Base-by-base conservation (phyloP, 768 basidiomycete genomes). In the Lactarius deliciosus region DNA sequence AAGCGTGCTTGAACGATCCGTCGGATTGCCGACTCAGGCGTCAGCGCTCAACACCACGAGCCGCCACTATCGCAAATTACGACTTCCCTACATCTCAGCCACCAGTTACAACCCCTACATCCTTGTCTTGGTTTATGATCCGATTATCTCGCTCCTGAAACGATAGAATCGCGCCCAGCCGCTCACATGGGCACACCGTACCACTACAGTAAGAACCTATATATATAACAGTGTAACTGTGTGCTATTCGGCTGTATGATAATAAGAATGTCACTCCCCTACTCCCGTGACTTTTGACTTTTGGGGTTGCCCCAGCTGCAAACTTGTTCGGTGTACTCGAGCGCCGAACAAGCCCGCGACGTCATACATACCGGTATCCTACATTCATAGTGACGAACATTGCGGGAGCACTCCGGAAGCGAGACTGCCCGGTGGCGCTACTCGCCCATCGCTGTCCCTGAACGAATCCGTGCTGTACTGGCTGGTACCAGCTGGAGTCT, bases 41-140 rank as follows among this genome's bases (percentile, higher is more conserved):
- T 11, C 47, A 50, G 11, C 43, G 18, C 43, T 40, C 38, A 40
- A 40, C 43, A 43, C 45, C 22, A 32, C 22, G 16, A 30, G 4
- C 61, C 61, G 61, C 47, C 30, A 11, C n/a, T 32, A 54, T 66
- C 68, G 68, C 68, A 58, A 20, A 69, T 68, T 67, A 68, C 32
- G 50, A 25, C 50, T 25, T 15, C 50, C 50, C 50, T 53, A 53
- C 50, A 50, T 16, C 16, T 41, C 41, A 41, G 41, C 41, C 41
- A 41, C 41, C 6, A 41, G 16, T 41, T 18, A 41, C 40, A 9
- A 5, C 10, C 20, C 20, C 45, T 22, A 50, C 47, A 50, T 22
- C n/a, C 22, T 22, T 36, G 25, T 56, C 43, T 25, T 28, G 28
- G 34, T 11, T n/a, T 13, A 9, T 22, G 47, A 50, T 50, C 47